Base-by-base conservation (phyloP, 768 basidiomycete species). In the Saitozyma sp. region DNA sequence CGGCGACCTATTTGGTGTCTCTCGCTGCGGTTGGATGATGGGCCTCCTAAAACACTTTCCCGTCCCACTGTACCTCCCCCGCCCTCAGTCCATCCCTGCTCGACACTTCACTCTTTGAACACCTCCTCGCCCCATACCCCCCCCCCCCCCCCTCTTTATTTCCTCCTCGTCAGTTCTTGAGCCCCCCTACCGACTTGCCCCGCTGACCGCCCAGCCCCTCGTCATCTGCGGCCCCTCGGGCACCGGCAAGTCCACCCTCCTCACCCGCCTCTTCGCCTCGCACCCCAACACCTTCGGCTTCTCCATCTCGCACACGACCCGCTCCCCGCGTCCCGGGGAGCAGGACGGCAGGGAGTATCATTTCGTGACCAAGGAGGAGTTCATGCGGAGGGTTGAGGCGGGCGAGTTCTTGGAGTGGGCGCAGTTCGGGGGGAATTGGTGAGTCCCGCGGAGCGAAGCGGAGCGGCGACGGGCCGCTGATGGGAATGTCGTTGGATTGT, bases 231-330 rank as follows among this genome's bases (percentile, higher is more conserved):
- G 92, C 0, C 93, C 93, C 0, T 93, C 91, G 1, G 93, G 94
- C 0, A 90, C 93, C 2, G 95, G 95, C 56, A 98, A 97, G 80
- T 91, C 89, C 73, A 95, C 95, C 0, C 86, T 97, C 40, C 85
- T 97, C 54, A 83, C 83, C 55, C 87, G 87, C 55, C 87, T 98
- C 57, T 90, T 97, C 78, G 81, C 80, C 38, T 89, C 91, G 40
- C 86, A 84, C 76, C 92, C 92, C 3, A 87, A 88, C 79, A 86
- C 84, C 62, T 97, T 97, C 78, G 90, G 90, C 9, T 98, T 97
- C 83, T 89, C 88, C 75, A 88, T 98, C 58, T 96, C 93, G 46
- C 95, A 97, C 82, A 98, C 95, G 6, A 98, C 95, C 8, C 87
- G 95, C 52, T 74, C 82, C 0, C 91, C 92, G 0, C 84, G 95